phyloP scores from a whole-genome alignment of 2,329 filamentous ascomycete genomes.

The Lithohypha guttulata region DNA sequence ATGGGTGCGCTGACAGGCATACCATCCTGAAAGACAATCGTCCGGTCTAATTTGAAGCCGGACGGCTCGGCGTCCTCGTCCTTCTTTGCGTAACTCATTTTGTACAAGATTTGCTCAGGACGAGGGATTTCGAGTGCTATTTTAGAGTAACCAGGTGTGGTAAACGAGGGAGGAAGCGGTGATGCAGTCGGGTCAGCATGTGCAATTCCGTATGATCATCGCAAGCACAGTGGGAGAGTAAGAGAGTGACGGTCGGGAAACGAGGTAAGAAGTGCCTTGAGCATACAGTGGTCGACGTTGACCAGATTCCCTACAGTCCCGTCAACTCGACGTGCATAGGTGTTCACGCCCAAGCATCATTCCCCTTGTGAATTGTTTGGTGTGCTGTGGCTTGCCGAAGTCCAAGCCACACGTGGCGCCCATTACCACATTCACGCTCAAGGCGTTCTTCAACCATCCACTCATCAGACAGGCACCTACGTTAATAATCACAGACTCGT shows the following conservation, averaged over 20 bases:
- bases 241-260: not conserved
- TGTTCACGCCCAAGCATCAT: conserved; percentile 4
- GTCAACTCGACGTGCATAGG: too few species aligned
- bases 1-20: conserved; percentile 26
- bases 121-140: not conserved
- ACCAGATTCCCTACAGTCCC: too few species aligned
- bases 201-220: conserved; percentile 20
- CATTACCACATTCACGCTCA: not conserved
- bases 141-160: conserved; percentile 22
- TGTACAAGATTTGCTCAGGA: conserved; percentile 16
- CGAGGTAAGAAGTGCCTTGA: too few species aligned
- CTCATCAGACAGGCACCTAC: too few species aligned
- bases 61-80: conserved; percentile 93
- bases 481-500: too few species aligned
- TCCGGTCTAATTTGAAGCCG: conserved; percentile 94
- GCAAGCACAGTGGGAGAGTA: conserved; percentile 6
- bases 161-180: conserved; percentile 10
- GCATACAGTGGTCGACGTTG: too few species aligned
- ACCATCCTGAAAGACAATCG: conserved; percentile 99
- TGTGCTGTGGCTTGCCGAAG: not conserved
- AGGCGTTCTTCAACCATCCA: too few species aligned
- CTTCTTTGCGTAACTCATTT: conserved; percentile 96
- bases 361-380: not conserved
- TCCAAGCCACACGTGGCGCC: not conserved
- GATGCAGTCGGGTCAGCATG: conserved; percentile 6